Conservation (phyloP, 1,284 basidiomycete genomes). For the Lentinus polychrous region DNA sequence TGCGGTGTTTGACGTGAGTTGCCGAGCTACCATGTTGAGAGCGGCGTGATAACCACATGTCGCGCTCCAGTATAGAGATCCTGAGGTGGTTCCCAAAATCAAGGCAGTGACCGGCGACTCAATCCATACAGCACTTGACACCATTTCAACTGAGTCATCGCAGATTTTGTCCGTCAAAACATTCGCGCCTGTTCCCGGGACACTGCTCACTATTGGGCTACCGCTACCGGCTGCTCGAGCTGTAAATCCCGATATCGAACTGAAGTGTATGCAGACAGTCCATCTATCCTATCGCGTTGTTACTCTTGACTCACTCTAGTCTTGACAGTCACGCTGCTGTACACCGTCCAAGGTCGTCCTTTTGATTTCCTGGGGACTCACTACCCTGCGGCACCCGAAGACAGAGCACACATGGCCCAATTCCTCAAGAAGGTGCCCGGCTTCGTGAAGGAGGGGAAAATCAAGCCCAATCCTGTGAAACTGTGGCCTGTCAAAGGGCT, state of each 20-base stretch:
- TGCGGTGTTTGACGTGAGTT: conserved; percentile 28
- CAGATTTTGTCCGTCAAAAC: conserved; percentile 12
- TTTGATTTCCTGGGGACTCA: conserved; percentile 7
- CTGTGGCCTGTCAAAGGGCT: conserved; percentile 17
- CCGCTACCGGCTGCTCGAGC: conserved; percentile 7
- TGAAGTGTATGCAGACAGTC: conserved; percentile 8
- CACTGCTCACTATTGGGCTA: conserved; percentile 11
- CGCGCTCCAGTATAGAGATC: conserved; percentile 21
- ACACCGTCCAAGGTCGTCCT: conserved; percentile 14
- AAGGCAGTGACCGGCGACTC: conserved; percentile 17
- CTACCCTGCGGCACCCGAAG: conserved; percentile 14
- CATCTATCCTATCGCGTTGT: too few species aligned
- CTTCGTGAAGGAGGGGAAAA: conserved; percentile 11
- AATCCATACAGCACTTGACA: conserved; percentile 18
- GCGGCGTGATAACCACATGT: neutral
- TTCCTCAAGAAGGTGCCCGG: conserved; percentile 16
- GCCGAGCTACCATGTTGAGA: too few species aligned
- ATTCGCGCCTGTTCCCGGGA: conserved; percentile 15
- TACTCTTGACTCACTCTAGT: neutral
- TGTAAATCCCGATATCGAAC: conserved; percentile 11
- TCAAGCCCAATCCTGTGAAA: conserved; percentile 19
- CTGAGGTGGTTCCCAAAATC: conserved; percentile 19
- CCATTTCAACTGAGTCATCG: conserved; percentile 13
- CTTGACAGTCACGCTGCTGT: conserved; percentile 10
- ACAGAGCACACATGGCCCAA: conserved; percentile 15